These are phyloP conservation scores for Colletotrichum acutatum DNA, from an alignment of 2,329 filamentous ascomycete species.

Conservation along the genomic window DNA sequence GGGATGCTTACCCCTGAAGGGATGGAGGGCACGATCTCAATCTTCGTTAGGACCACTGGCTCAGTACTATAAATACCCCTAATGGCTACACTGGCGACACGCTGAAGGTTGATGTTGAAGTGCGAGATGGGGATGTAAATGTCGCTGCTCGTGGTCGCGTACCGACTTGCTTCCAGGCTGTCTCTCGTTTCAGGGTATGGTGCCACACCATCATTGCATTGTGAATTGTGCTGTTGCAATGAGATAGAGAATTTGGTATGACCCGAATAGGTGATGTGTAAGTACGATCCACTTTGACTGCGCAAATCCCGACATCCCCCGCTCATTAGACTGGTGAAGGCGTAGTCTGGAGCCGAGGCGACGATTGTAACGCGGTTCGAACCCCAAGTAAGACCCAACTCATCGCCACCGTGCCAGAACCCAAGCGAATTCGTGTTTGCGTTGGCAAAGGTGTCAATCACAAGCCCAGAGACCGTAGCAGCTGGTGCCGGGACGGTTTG, in stretches of 20 bases:
- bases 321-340: constrained; percentile 68
- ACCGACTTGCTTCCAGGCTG: constrained; percentile 72
- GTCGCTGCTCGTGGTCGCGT: constrained; percentile 59
- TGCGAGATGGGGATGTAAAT: constrained; percentile 76
- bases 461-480: constrained; percentile 58
- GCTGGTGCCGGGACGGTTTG: constrained; percentile 61
- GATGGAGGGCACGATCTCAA: constrained; percentile 69
- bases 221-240: constrained; percentile 73
- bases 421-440: constrained; percentile 66
- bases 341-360: constrained; percentile 57
- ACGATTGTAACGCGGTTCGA: constrained; percentile 59
- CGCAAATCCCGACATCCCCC: constrained; percentile 58
- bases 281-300: constrained; percentile 66
- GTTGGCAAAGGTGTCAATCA: constrained; percentile 71
- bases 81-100: constrained; percentile 68
- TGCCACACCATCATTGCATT: constrained; percentile 64
- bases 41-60: constrained; percentile 61
- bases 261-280: constrained; percentile 73
- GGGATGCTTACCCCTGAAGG: constrained; percentile 64
- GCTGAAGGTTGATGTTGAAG: constrained; percentile 69
- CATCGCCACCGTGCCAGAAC: constrained; percentile 74
- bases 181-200: constrained; percentile 77
- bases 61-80: constrained; percentile 71
- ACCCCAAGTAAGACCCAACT: constrained; percentile 65
- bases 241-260: constrained; percentile 72